These are phyloP conservation scores for Marchantia polymorpha DNA, from an alignment of 225 moss, liverwort and hornwort species.

Conservation along the genomic window DNA sequence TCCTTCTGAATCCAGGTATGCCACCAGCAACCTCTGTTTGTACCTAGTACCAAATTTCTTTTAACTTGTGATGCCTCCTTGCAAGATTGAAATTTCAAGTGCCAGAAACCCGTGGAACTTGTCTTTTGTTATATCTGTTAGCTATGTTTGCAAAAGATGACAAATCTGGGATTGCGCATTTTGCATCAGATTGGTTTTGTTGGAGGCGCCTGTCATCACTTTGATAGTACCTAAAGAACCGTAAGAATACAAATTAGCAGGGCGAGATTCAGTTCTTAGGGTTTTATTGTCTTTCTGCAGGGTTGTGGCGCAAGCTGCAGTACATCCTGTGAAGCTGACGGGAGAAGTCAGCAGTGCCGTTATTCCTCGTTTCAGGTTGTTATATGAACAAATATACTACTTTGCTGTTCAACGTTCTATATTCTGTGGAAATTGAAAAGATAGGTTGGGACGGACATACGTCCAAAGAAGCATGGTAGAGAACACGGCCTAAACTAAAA, in stretches of 20 bases:
- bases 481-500: too few relatives aligned
- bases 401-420: background rate
- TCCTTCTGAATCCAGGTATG: conserved; percentile 52
- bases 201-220: background rate
- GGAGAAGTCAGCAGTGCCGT: conserved; percentile 74
- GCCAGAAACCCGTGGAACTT: too few relatives aligned
- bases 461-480: background rate
- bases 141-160: background rate
- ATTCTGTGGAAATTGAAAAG: background rate
- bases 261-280: background rate
- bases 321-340: conserved; percentile 62
- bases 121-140: too few relatives aligned
- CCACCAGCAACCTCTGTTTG: background rate
- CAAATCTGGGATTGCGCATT: background rate
- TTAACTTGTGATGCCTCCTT: background rate
- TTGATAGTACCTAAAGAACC: background rate
- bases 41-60: background rate
- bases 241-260: background rate
- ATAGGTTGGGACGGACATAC: background rate
- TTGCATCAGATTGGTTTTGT: background rate
- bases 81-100: too few relatives aligned
- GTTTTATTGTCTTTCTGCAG: conserved; percentile 28
- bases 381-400: background rate
- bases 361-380: conserved; percentile 84
- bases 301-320: conserved; percentile 37